Percentiles rank a stretch among this genome's conserved stretches.
phyloP scores from a whole-genome alignment of 2,329 filamentous ascomycete genomes.

The Talaromyces sp. region DNA sequence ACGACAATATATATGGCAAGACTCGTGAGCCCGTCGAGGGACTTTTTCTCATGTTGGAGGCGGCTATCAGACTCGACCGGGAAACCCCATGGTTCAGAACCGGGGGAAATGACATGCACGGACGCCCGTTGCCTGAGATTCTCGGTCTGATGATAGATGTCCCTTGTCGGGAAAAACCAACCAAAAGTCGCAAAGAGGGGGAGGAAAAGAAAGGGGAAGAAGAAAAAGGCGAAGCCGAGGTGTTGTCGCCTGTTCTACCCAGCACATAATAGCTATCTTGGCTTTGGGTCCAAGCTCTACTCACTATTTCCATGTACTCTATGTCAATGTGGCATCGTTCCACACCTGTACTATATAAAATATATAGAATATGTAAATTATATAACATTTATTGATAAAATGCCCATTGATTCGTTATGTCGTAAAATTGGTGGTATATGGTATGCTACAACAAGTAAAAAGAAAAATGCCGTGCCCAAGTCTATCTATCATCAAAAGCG shows the following conservation, averaged over 20 bases:
- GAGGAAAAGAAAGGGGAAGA: background rate
- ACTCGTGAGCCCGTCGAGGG: constrained; percentile 19
- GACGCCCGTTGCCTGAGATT: constrained; percentile 23
- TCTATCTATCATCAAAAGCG: background rate
- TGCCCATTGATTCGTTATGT: background rate
- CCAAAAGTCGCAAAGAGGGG: background rate
- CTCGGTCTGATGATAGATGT: constrained; percentile 31
- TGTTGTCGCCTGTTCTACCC: background rate
- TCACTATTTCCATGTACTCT: background rate
- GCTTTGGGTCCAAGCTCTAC: background rate
- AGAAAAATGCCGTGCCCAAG: background rate
- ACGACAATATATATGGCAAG: constrained; percentile 24
- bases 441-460: background rate
- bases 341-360: background rate
- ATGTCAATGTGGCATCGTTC: background rate
- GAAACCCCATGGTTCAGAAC: constrained; percentile 20
- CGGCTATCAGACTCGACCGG: constrained; percentile 30
- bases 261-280: background rate
- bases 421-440: background rate
- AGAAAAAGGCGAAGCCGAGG: background rate
- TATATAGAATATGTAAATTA: background rate
- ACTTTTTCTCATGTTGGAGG: constrained; percentile 30
- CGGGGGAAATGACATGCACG: constrained; percentile 1
- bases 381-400: background rate
- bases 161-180: constrained; percentile 8